Evolutionary conservation across 139 green algal genomes (phyloP), one percentile per base, ranked within the genome.

Genomic region (Auxenochlorella pyrenoidosa): DNA sequence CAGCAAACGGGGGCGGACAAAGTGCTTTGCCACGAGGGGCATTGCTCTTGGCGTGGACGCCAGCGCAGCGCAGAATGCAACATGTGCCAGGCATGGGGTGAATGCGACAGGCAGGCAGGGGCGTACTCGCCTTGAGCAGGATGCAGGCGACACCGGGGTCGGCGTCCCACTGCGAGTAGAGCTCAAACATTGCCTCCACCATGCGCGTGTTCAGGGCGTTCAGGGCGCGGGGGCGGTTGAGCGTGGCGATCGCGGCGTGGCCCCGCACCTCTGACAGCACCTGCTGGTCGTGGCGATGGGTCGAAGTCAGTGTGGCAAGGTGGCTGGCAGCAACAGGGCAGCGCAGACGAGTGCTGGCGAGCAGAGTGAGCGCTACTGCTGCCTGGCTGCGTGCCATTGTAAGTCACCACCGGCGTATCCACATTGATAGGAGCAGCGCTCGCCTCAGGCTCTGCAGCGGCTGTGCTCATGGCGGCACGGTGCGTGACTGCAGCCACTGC

Each of bases 141-240:
- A 86, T 68, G 82, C 82, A 86, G 32, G 82, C 82, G 0, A 86
- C 44, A 0, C 6, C 21, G 3, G 82, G 43, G 43, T 86, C 82
- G 1, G 65, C 82, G 32, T 86, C 82, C 66, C 66, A 78, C 15
- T 24, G 5, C 0, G 6, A 16, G 60, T 88, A 80, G 0, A 88
- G 40, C 30, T 78, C 41, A 40, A 80, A 86, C 76, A 93, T 22
- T 1, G 38, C 19, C 4, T 91, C 58, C 63, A 97, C 94, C 95
- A 98, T 97, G 41, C 85, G 44, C 5, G 83, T 75, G 75, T 93
- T 97, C 19, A 98, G 90, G 0, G 95, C 91, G 85, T 98, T 97
- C 2, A 98, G 89, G 3, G 91, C 94, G 24, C 91, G 91, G 2
- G 94, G 94, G 21, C 90, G 63, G 83, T 92, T 89, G 32, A 92